Percentiles rank a stretch among this genome's conserved stretches.
Conservation (phyloP, 495 filamentous ascomycete genomes). For the Xylaria longipes region DNA sequence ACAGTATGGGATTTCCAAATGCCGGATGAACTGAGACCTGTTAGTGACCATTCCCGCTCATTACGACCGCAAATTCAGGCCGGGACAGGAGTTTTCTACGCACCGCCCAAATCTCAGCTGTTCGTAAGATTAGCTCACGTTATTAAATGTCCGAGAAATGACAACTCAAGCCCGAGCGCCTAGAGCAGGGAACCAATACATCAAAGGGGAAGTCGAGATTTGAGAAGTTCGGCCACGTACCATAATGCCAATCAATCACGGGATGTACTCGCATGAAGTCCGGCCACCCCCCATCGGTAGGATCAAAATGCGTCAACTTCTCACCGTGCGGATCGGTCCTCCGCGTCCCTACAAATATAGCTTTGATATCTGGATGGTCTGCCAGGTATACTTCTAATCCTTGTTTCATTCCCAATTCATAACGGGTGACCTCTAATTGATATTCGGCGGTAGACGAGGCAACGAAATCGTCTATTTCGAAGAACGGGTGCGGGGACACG, state of each 20-base stretch:
- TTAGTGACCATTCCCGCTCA: conserved; percentile 27
- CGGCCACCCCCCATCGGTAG: conserved; percentile 90
- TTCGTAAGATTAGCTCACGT: conserved; percentile 15
- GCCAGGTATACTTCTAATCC: conserved; percentile 80
- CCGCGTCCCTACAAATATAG: conserved; percentile 91
- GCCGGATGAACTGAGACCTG: conserved; percentile 73
- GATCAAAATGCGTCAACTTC: conserved; percentile 76
- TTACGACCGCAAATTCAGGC: not conserved
- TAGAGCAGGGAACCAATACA: not conserved
- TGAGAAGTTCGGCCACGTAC: conserved; percentile 77
- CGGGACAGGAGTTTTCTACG: not conserved
- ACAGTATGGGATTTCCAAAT: conserved; percentile 80
- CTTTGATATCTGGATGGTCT: conserved; percentile 67
- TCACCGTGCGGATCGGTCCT: conserved; percentile 92
- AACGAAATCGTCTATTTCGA: conserved; percentile 86
- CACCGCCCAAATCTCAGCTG: conserved; percentile 27
- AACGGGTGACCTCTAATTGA: conserved; percentile 76
- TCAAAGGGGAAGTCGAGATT: not conserved
- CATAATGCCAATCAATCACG: conserved; percentile 96
- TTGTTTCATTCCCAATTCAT: conserved; percentile 76
- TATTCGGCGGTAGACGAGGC: conserved; percentile 65
- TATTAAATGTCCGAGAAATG: not conserved
- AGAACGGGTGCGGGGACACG: conserved; percentile 78
- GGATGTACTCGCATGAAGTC: conserved; percentile 92
- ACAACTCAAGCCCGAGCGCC: not conserved